These are phyloP conservation scores for Candida rishiriensis DNA, from an alignment of 805 yeast species.

Conservation along the genomic window DNA sequence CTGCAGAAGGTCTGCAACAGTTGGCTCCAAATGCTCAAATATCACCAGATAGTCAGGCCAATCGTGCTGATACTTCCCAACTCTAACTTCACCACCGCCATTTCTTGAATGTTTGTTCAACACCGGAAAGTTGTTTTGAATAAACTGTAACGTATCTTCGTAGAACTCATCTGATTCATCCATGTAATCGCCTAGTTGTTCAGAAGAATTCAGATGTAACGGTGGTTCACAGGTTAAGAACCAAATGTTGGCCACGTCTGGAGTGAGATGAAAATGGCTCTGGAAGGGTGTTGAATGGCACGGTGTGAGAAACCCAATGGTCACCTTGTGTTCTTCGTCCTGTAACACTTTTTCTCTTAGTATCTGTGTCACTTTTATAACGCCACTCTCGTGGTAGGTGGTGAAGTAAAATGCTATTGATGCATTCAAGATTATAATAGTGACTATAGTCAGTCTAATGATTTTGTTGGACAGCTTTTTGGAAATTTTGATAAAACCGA, in stretches of 20 bases:
- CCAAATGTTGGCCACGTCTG: conserved; percentile 51
- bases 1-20: conserved; percentile 33
- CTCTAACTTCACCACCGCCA: conserved; percentile 1
- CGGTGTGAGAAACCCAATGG: conserved; percentile 84
- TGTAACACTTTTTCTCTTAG: conserved; percentile 33
- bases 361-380: conserved; percentile 56
- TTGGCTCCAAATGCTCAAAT: conserved; percentile 58
- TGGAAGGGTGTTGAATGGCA: conserved; percentile 98
- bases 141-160: conserved; percentile 54
- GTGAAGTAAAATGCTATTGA: conserved; percentile 37
- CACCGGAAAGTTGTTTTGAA: conserved; percentile 49
- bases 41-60: conserved; percentile 77
- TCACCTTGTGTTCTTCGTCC: conserved; percentile 19
- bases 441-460: conserved; percentile 5
- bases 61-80: conserved; percentile 29
- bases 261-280: conserved; percentile 63
- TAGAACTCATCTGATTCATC: conserved; percentile 89
- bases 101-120: conserved; percentile 4
- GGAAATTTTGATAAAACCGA: conserved; percentile 25
- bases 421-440: conserved; percentile 11
- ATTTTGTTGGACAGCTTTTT: conserved; percentile 1
- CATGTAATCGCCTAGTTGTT: conserved; percentile 45
- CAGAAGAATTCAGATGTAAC: conserved; percentile 32
- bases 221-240: conserved; percentile 94
- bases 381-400: conserved; percentile 82